Base-by-base conservation (phyloP, 176 grass and related monocot genomes). In the Saccharum officinarum region DNA sequence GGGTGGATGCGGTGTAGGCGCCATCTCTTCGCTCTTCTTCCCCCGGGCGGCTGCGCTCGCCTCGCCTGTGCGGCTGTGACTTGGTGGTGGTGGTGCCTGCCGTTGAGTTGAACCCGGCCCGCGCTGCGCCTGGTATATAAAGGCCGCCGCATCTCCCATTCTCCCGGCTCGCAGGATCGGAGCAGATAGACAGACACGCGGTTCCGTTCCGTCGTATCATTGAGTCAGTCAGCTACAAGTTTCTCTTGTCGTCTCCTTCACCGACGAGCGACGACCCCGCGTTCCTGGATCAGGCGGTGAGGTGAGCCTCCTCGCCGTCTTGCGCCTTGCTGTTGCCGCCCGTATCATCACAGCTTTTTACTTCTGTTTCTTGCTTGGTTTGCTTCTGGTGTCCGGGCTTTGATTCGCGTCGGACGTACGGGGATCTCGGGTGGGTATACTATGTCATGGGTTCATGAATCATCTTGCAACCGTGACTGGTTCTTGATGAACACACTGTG, bases 1-100 rank as follows among this genome's bases (percentile, higher is more conserved):
- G 36, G 83, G 55, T 30, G 83, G 84, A 90, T 64, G 78, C 88
- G 79, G 83, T 90, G 88, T 1, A 83, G 84, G 84, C 54, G 25
- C 25, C 78, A 86, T 67, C 79, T 85, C 25, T 1, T 25, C 1
- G 2, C 0, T 17, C 1, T 6, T 34, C 6, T 11, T 0, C 20
- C 22, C 22, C 7, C 7, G 1, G n/a, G 7, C 33, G 37, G 37
- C 69, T 67, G 17, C 13, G 41, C 65, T 67, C 15, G 30, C 60
- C 15, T 63, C 16, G 5, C 49, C 16, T 52, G 16, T 52, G 49
- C 49, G 49, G 49, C 49, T 52, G 36, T 25, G 70, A 18, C 2
- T 31, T 1, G 5, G 17, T 52, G 49, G 16, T 52, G 49, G 0
- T 11, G 57, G 28, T 28, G 28, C 28, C n/a, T 18, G 40, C 37